phyloP scores from a whole-genome alignment of 768 basidiomycete genomes.

The Tremella mesenterica region DNA sequence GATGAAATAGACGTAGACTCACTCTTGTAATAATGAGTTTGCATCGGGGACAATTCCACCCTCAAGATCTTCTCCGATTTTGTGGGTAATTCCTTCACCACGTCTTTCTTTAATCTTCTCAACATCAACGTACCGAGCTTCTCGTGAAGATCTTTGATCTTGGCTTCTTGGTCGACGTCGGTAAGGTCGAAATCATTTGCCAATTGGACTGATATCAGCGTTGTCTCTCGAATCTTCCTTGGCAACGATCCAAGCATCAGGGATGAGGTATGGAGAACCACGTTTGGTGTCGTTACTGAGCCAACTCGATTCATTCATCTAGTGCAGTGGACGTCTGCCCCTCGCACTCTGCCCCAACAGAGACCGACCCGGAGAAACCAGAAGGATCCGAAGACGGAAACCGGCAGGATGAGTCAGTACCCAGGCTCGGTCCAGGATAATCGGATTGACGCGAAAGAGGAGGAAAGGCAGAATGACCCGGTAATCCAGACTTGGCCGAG shows the following conservation, averaged over 20 bases:
- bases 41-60: conserved; percentile 93
- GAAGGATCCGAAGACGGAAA: neutral
- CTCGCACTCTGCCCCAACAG: too few relatives aligned
- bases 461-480: too few relatives aligned
- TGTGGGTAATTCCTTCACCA: conserved; percentile 87
- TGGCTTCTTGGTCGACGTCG: conserved; percentile 77
- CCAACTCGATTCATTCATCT: too few relatives aligned
- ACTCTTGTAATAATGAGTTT: conserved; percentile 95
- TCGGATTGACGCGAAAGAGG: too few relatives aligned
- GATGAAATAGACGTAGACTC: conserved; percentile 2
- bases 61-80: conserved; percentile 97
- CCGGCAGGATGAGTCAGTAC: too few relatives aligned
- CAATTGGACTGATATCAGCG: conserved; percentile 87
- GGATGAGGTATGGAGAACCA: too few relatives aligned
- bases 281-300: too few relatives aligned
- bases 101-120: conserved; percentile 86
- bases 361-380: neutral
- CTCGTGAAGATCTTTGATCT: conserved; percentile 85
- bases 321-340: too few relatives aligned
- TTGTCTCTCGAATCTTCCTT: too few relatives aligned
- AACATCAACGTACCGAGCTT: conserved; percentile 93
- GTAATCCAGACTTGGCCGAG: too few relatives aligned
- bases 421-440: too few relatives aligned
- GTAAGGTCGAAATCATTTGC: conserved; percentile 91
- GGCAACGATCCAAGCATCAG: too few relatives aligned